Evolutionary conservation across 148 eudicot genomes (phyloP), one percentile per base, ranked within the genome.

Genomic region (Chenopodium berlandieri): DNA sequence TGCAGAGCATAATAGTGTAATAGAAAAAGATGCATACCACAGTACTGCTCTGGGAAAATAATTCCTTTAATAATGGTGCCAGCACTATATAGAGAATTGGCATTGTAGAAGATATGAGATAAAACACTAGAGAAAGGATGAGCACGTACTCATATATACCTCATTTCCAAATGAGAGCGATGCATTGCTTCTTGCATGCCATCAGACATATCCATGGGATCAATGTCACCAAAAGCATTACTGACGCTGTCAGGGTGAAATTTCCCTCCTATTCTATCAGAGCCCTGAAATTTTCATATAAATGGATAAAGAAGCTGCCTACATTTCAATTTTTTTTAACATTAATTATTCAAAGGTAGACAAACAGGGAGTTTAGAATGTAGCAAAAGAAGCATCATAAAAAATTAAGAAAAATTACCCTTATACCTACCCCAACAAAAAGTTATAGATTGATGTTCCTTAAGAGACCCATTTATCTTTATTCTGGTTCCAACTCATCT

Each of bases 161-260:
- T 97, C 92, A 94, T 91, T 60, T 97, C 99, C 89, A 94, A 79
- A 88, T 90, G 95, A 68, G 99, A 97, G 52, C 95, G 97, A 81
- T 91, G 97, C 93, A 97, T 85, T 19, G 98, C 99, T 86, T 97
- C 98, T 86, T 94, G 98, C 94, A 97, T 91, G 82, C 98, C 89
- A 71, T 94, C 98, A 54, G 99, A 91, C 92, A 91, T 89, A 83
- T 97, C 99, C 96, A 94, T 92, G 73, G 94, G 90, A 77, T 97
- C 98, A 79, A 93, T 64, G 79, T 97, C 98, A 78, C 79, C 80
- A 64, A 89, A 73, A 34, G 90, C 80, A 82, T 87, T 90, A 73
- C 84, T 81, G 34, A 75, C 47, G 54, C 71, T 85, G 73, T 79
- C 84, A 72, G 80, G 65, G 17, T 74, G 83, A 80, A 76, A 81